Conservation (phyloP, 2,329 filamentous ascomycete genomes). For the Lasiodiplodia theobromae region DNA sequence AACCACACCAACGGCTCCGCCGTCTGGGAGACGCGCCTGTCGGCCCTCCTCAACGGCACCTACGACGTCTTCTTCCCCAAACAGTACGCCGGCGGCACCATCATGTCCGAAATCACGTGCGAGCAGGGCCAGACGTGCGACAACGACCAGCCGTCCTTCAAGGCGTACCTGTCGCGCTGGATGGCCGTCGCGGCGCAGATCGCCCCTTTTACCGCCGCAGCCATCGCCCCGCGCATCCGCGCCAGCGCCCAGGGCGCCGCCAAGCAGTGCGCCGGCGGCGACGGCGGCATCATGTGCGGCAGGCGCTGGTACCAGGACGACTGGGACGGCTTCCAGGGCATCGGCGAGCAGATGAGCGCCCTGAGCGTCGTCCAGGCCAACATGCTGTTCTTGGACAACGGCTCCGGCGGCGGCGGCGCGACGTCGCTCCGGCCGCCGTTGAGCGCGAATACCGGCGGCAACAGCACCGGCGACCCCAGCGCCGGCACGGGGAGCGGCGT, state of each 20-base stretch:
- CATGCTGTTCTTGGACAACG: conserved; percentile 42
- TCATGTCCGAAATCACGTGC: conserved; percentile 55
- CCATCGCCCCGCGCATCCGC: conserved; percentile 60
- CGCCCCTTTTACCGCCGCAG: conserved; percentile 61
- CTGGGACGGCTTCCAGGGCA: conserved; percentile 58
- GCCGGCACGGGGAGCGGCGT: conserved; percentile 44
- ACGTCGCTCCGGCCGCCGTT: conserved; percentile 46
- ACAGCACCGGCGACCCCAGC: conserved; percentile 53
- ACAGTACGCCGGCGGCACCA: conserved; percentile 37
- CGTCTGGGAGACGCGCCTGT: conserved; percentile 41
- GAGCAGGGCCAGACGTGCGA: conserved; percentile 51
- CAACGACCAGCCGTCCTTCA: conserved; percentile 54
- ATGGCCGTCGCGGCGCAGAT: conserved; percentile 64
- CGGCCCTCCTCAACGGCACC: conserved; percentile 42
- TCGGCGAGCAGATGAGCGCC: conserved; percentile 65
- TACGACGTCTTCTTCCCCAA: conserved; percentile 49
- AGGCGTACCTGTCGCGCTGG: conserved; percentile 56
- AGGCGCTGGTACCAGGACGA: conserved; percentile 50
- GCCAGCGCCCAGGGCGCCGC: conserved; percentile 63
- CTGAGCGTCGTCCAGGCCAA: conserved; percentile 59
- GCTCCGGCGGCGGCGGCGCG: conserved; percentile 28
- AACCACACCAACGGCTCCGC: conserved; percentile 47
- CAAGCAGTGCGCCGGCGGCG: conserved; percentile 57
- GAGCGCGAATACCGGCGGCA: conserved; percentile 59
- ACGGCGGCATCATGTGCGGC: conserved; percentile 52